phyloP scores from a whole-genome alignment of 2,329 filamentous ascomycete genomes.

The Endothia cerciana region DNA sequence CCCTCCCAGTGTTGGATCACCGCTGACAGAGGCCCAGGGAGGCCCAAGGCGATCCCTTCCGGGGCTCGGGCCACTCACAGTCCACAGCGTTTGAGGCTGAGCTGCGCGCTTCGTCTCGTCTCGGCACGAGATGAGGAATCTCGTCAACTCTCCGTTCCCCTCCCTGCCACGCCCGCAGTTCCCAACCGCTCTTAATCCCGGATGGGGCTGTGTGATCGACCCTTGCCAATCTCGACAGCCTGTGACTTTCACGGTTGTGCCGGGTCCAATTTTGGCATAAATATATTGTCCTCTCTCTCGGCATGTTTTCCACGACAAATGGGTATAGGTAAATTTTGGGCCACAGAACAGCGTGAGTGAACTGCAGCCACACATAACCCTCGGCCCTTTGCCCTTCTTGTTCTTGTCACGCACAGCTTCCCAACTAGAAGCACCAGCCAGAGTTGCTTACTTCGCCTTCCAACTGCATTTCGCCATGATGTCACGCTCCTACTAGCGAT shows the following conservation, averaged over 20 bases:
- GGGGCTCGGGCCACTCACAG: background rate
- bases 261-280: background rate
- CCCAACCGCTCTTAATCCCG: slow-evolving; percentile 4
- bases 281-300: background rate
- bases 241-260: background rate
- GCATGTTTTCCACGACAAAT: background rate
- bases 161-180: slow-evolving; percentile 1
- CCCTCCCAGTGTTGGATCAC: no score
- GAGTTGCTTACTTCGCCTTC: background rate
- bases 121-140: slow-evolving; percentile 4
- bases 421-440: background rate
- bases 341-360: background rate
- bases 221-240: slow-evolving; percentile 18
- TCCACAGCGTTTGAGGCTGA: slow-evolving; percentile 8
- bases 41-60: no score
- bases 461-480: background rate
- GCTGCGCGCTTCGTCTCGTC: slow-evolving; percentile 16
- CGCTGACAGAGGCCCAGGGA: background rate
- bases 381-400: background rate
- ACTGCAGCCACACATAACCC: background rate
- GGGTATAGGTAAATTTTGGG: background rate
- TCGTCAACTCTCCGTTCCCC: background rate
- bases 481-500: background rate
- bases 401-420: background rate
- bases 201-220: slow-evolving; percentile 5